Percentiles rank a stretch among this genome's conserved stretches.
Conservation (phyloP, 345 rosid genomes). For the Aethionema arabicum region DNA sequence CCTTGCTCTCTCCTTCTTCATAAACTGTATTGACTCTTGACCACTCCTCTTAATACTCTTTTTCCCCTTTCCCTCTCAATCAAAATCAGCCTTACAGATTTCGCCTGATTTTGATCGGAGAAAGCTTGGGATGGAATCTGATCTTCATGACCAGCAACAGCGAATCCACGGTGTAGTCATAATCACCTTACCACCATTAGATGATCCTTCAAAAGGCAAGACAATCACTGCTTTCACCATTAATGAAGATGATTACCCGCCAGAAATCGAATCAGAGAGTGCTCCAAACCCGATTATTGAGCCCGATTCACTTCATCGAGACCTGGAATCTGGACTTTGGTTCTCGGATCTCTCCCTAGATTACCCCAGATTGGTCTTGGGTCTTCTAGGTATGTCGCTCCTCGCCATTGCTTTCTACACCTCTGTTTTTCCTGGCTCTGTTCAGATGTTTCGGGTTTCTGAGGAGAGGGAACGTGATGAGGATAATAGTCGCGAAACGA, state of each 20-base stretch:
- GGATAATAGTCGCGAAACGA: slow-evolving; percentile 22
- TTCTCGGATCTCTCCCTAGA: slow-evolving; percentile 31
- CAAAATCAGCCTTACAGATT: not conserved
- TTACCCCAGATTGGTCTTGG: slow-evolving; percentile 45
- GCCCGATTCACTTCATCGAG: slow-evolving; percentile 41
- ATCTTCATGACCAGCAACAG: slow-evolving; percentile 35
- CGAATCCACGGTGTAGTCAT: slow-evolving; percentile 57
- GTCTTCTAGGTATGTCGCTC: slow-evolving; percentile 55
- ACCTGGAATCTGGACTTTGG: slow-evolving; percentile 41
- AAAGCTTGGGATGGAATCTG: slow-evolving; percentile 46
- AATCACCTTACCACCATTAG: slow-evolving; percentile 84
- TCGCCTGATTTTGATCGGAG: slow-evolving; percentile 16
- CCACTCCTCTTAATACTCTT: not conserved
- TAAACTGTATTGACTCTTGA: slow-evolving; percentile 27
- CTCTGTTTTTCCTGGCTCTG: slow-evolving; percentile 43
- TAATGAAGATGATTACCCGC: slow-evolving; percentile 43
- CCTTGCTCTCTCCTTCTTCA: not conserved
- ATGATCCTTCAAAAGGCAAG: slow-evolving; percentile 79
- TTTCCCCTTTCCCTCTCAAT: slow-evolving; percentile 21
- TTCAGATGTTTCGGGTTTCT: slow-evolving; percentile 44
- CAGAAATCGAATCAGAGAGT: slow-evolving; percentile 26
- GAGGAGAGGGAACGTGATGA: slow-evolving; percentile 42
- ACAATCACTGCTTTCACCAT: slow-evolving; percentile 83
- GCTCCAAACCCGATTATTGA: slow-evolving; percentile 23
- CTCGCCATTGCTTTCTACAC: slow-evolving; percentile 49